These are phyloP conservation scores for Aeminium ludgeri DNA, from an alignment of 495 filamentous ascomycete species.

Conservation along the genomic window DNA sequence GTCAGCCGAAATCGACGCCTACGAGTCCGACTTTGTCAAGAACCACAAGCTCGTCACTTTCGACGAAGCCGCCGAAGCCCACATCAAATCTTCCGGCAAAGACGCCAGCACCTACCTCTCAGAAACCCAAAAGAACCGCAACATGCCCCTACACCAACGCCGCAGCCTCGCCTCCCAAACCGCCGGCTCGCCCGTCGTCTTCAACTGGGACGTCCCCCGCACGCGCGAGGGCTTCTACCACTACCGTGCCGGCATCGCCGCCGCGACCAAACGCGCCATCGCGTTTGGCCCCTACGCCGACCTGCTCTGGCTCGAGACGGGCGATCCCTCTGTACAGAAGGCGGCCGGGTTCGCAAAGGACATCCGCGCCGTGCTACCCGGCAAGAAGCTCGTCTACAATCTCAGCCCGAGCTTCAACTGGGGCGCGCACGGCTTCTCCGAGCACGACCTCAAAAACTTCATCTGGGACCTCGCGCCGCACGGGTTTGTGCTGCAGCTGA, in stretches of 20 bases:
- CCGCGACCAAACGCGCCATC: constrained; percentile 82
- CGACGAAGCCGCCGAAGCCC: constrained; percentile 70
- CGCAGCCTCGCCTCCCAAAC: constrained; percentile 50
- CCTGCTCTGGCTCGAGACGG: constrained; percentile 94
- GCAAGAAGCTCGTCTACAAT: constrained; percentile 92
- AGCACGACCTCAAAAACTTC: constrained; percentile 63
- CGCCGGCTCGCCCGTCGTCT: constrained; percentile 50
- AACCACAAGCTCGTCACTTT: constrained; percentile 74
- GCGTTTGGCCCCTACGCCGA: constrained; percentile 87
- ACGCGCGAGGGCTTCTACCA: constrained; percentile 95
- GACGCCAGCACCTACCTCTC: constrained; percentile 34
- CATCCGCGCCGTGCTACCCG: constrained; percentile 46
- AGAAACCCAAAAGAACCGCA: constrained; percentile 40
- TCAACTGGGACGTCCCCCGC: constrained; percentile 81
- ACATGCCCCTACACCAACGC: constrained; percentile 60
- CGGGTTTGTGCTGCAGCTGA: constrained; percentile 86
- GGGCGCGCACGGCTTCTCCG: constrained; percentile 83
- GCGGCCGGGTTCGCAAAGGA: constrained; percentile 56
- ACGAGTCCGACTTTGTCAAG: constrained; percentile 81
- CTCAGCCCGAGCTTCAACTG: constrained; percentile 94
- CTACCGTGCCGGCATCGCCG: constrained; percentile 70
- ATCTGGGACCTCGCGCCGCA: constrained; percentile 91
- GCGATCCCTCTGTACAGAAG: constrained; percentile 64
- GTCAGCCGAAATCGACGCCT: constrained; percentile 64
- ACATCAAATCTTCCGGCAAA: constrained; percentile 44